phyloP scores from a whole-genome alignment of 306 rosid species.

The Parietaria judaica region DNA sequence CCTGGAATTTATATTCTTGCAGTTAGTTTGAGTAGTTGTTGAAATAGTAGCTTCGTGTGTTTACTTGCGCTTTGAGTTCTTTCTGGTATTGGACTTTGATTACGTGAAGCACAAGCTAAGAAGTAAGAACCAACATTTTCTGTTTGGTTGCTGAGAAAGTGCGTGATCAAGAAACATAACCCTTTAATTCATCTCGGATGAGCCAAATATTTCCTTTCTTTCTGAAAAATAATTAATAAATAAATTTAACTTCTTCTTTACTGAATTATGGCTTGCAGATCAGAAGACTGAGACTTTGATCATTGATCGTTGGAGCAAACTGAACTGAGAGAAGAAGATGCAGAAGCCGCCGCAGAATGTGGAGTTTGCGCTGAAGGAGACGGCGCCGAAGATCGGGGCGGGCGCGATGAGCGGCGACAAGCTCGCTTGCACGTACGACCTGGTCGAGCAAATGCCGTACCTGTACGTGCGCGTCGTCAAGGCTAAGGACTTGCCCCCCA shows the following conservation, averaged over 20 bases:
- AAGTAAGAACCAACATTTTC: not conserved
- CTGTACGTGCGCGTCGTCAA: conserved; percentile 79
- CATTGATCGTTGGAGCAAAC: too few relatives aligned
- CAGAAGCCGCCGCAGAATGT: conserved; percentile 59
- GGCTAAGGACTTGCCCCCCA: conserved; percentile 76
- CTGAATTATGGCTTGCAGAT: too few relatives aligned
- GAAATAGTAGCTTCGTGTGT: conserved; percentile 22
- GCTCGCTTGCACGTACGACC: conserved; percentile 80
- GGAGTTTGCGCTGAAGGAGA: conserved; percentile 81
- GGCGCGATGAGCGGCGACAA: conserved; percentile 48
- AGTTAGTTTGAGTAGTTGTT: conserved; percentile 51
- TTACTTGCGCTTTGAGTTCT: conserved; percentile 26
- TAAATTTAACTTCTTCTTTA: too few relatives aligned
- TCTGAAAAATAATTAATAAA: too few relatives aligned
- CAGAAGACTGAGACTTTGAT: too few relatives aligned
- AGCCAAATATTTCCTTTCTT: too few relatives aligned
- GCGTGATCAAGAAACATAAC: conserved; percentile 5
- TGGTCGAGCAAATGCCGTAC: conserved; percentile 88
- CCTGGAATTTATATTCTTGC: conserved; percentile 2
- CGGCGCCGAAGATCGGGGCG: conserved; percentile 79
- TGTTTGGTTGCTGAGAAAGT: conserved; percentile 31
- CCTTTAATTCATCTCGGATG: too few relatives aligned
- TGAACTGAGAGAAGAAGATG: conserved; percentile 33
- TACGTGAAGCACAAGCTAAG: conserved; percentile 7
- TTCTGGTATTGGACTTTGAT: conserved; percentile 26